Conservation (phyloP, 1,284 basidiomycete genomes). For the Boletus sp. region DNA sequence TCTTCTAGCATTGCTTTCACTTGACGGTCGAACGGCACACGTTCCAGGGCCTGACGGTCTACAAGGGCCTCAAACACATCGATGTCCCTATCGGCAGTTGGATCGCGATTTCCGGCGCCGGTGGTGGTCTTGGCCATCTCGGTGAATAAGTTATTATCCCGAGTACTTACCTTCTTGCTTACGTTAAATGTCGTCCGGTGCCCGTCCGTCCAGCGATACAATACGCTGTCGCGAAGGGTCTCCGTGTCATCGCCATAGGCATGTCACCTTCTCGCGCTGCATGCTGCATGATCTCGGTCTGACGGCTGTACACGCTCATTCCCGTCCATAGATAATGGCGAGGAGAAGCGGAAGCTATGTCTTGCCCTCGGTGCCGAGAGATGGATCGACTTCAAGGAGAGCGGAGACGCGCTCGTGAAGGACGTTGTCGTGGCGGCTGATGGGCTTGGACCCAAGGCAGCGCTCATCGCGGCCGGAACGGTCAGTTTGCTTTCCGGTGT, state of each 20-base stretch:
- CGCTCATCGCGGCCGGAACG: slow-evolving; percentile 51
- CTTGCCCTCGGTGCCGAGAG: slow-evolving; percentile 62
- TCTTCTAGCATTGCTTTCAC: neutral
- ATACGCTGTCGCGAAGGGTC: slow-evolving; percentile 63
- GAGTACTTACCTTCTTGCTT: neutral
- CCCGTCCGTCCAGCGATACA: slow-evolving; percentile 48
- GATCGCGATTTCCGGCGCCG: slow-evolving; percentile 69
- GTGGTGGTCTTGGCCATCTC: slow-evolving; percentile 60
- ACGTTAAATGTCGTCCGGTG: neutral
- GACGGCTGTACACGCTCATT: neutral
- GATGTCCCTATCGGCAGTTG: slow-evolving; percentile 58
- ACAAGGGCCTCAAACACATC: slow-evolving; percentile 65
- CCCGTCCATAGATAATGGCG: slow-evolving; percentile 53
- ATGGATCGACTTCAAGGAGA: slow-evolving; percentile 69
- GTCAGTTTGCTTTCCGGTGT: slow-evolving; percentile 31
- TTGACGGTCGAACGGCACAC: neutral
- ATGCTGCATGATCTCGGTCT: neutral
- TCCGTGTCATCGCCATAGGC: slow-evolving; percentile 71
- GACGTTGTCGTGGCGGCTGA: slow-evolving; percentile 58
- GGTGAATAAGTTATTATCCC: slow-evolving; percentile 32
- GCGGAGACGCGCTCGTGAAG: slow-evolving; percentile 42
- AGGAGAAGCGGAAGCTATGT: slow-evolving; percentile 61
- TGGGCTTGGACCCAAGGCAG: slow-evolving; percentile 66
- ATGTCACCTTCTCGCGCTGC: slow-evolving; percentile 2
- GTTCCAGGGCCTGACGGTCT: slow-evolving; percentile 60